A percentile compares a stretch with the other conserved stretches of the same genome.
These are phyloP conservation scores for Lumnitzera littorea DNA, from an alignment of 345 rosid species.

Conservation along the genomic window DNA sequence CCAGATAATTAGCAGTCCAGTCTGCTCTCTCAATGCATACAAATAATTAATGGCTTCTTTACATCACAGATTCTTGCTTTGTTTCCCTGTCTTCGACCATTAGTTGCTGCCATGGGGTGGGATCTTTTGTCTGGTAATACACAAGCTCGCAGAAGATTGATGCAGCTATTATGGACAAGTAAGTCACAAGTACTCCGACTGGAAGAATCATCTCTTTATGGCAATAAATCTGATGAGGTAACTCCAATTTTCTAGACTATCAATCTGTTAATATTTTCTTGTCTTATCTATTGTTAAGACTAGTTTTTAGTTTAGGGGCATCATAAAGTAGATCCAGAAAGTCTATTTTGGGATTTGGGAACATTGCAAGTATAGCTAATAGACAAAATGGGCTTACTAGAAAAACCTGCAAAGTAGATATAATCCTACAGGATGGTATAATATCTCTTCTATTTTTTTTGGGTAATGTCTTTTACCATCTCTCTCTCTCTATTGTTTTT, in stretches of 20 bases:
- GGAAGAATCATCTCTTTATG: slow-evolving; percentile 70
- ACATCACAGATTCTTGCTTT: slow-evolving; percentile 54
- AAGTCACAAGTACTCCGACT: slow-evolving; percentile 55
- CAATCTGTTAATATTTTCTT: not conserved
- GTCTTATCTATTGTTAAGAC: not conserved
- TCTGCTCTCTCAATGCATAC: not conserved
- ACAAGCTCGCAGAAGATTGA: slow-evolving; percentile 50
- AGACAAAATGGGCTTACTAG: too few relatives aligned
- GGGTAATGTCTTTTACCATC: too few relatives aligned
- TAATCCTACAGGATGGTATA: too few relatives aligned
- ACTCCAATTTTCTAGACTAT: slow-evolving; percentile 2
- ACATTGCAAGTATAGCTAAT: too few relatives aligned
- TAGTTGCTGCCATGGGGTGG: slow-evolving; percentile 97
- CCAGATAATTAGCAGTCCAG: not conserved
- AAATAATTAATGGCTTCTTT: not conserved
- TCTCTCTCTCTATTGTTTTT: too few relatives aligned
- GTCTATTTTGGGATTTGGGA: too few relatives aligned
- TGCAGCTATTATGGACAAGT: slow-evolving; percentile 78
- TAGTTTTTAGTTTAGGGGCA: not conserved
- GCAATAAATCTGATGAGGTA: slow-evolving; percentile 68
- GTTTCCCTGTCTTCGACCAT: slow-evolving; percentile 72
- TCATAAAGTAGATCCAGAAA: not conserved
- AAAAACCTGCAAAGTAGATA: too few relatives aligned
- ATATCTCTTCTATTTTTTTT: too few relatives aligned
- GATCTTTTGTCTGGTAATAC: slow-evolving; percentile 83